Percentiles rank a stretch among this genome's conserved stretches.
These are phyloP conservation scores for Trichomonas vaginalis DNA, from an alignment of 208 protist species.

Conservation along the genomic window DNA sequence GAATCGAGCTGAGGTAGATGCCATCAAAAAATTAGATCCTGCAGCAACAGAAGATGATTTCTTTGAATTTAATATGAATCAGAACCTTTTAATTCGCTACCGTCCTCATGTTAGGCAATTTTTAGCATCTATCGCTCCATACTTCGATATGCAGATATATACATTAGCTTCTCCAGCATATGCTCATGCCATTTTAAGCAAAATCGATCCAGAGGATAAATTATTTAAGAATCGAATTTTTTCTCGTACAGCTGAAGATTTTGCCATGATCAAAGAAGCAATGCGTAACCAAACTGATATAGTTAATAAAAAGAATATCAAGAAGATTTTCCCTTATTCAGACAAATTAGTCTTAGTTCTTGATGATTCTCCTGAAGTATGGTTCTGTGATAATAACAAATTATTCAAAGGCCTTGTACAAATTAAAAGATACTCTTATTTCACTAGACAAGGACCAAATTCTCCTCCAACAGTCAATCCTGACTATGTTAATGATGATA, in stretches of 20 bases:
- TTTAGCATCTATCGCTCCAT: background rate
- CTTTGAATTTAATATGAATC: background rate
- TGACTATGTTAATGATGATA: no score
- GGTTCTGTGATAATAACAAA: background rate
- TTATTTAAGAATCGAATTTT: background rate
- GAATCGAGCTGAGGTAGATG: background rate
- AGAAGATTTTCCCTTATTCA: background rate
- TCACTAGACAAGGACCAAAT: background rate
- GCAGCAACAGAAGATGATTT: background rate
- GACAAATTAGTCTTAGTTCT: background rate
- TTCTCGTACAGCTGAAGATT: background rate
- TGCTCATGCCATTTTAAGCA: background rate
- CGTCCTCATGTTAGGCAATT: background rate
- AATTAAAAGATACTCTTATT: background rate
- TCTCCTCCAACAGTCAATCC: no score
- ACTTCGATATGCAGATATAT: background rate
- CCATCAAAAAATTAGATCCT: background rate
- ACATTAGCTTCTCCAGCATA: background rate
- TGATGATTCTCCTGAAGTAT: background rate
- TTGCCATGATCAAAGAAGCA: background rate
- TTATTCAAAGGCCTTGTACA: background rate
- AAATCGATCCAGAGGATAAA: background rate
- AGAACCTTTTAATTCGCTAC: background rate
- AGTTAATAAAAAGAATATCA: no score
- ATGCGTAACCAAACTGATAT: background rate